These are phyloP conservation scores for Evernia prunastri DNA, from an alignment of 495 filamentous ascomycete species.

Conservation along the genomic window DNA sequence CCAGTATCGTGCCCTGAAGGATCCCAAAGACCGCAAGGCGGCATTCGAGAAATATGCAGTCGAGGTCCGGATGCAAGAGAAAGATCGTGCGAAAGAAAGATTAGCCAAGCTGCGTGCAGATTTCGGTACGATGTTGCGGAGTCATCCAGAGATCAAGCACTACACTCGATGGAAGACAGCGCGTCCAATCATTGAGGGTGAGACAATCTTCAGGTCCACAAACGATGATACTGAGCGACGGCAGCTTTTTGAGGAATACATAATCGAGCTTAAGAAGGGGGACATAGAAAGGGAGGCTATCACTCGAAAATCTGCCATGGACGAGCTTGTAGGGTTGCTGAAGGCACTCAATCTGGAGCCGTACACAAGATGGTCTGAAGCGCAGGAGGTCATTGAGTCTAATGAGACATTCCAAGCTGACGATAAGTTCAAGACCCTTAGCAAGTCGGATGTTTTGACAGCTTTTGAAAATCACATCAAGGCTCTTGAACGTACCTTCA, in stretches of 20 bases:
- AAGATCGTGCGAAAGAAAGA: conserved; percentile 90
- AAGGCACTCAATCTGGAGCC: conserved; percentile 81
- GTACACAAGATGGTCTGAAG: conserved; percentile 92
- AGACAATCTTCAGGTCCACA: conserved; percentile 89
- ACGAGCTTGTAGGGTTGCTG: conserved; percentile 74
- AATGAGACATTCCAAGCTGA: conserved; percentile 77
- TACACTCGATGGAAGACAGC: conserved; percentile 98
- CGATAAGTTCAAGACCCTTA: conserved; percentile 81
- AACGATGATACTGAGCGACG: conserved; percentile 83
- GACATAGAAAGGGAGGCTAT: conserved; percentile 67
- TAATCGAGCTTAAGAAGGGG: conserved; percentile 70
- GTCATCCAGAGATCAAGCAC: conserved; percentile 94
- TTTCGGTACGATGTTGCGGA: conserved; percentile 92
- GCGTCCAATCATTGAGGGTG: conserved; percentile 87
- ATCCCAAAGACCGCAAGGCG: conserved; percentile 83
- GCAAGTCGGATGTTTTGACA: conserved; percentile 82
- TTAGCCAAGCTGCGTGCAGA: conserved; percentile 87
- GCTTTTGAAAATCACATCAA: conserved; percentile 95
- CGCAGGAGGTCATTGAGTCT: conserved; percentile 70
- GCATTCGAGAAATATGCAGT: conserved; percentile 94
- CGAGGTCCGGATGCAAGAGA: conserved; percentile 86
- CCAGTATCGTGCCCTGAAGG: conserved; percentile 88
- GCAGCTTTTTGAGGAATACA: conserved; percentile 92
- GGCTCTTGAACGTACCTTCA: conserved; percentile 78
- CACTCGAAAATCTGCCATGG: conserved; percentile 74